phyloP scores from a whole-genome alignment of 306 rosid species.

The Cicer bijugum region DNA sequence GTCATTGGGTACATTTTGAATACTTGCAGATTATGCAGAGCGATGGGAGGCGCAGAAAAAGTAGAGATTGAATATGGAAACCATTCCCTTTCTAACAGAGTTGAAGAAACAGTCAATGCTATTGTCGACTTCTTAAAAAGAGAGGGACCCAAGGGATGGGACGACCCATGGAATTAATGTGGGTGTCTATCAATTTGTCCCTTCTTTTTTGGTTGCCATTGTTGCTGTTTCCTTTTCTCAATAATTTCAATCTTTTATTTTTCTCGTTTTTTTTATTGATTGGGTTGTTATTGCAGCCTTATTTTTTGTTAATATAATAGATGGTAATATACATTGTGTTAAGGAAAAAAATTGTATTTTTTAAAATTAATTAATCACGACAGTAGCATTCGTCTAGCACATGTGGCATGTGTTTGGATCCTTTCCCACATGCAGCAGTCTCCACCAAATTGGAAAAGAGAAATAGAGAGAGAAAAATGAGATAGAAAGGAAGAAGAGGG shows the following conservation, averaged over 20 bases:
- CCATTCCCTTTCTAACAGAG: conserved; percentile 95
- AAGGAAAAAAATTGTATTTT: background rate
- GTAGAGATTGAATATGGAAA: conserved; percentile 90
- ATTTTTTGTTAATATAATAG: conserved; percentile 47
- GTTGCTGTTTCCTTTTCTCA: conserved; percentile 9
- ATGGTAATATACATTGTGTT: conserved; percentile 27
- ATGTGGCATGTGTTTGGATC: background rate
- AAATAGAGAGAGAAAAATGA: background rate
- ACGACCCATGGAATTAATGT: conserved; percentile 90
- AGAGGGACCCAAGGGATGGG: conserved; percentile 98
- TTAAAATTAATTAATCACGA: conserved; percentile 27
- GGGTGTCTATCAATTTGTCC: conserved; percentile 11
- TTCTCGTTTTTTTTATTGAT: conserved; percentile 3
- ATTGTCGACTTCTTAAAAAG: conserved; percentile 82
- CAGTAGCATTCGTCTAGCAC: background rate
- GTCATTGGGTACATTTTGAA: conserved; percentile 26
- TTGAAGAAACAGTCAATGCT: conserved; percentile 76
- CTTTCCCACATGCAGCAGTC: conserved; percentile 6
- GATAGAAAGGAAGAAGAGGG: background rate
- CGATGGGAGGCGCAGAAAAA: conserved; percentile 95
- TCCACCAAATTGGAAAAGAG: background rate
- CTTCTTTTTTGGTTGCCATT: conserved; percentile 22
- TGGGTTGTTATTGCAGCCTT: conserved; percentile 46
- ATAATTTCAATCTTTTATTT: conserved; percentile 23
- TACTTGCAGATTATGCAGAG: conserved; percentile 81